These are phyloP conservation scores for Colletotrichum acutatum DNA, from an alignment of 2,329 filamentous ascomycete species.

Conservation along the genomic window DNA sequence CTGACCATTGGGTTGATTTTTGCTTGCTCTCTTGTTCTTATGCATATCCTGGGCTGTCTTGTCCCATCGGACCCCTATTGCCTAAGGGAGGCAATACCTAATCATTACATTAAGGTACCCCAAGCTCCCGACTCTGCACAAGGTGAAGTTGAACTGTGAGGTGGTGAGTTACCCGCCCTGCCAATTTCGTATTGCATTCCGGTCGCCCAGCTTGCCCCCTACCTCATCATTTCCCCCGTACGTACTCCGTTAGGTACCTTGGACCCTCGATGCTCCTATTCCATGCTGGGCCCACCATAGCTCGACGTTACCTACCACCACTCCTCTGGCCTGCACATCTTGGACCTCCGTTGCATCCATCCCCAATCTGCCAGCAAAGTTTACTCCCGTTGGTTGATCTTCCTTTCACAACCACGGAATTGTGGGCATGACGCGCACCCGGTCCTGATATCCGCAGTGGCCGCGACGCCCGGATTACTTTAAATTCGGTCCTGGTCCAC, in stretches of 20 bases:
- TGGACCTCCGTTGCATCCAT: background rate
- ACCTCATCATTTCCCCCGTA: constrained; percentile 6
- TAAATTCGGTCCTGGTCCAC: constrained; percentile 11
- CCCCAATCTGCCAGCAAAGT: background rate
- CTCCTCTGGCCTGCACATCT: constrained; percentile 12
- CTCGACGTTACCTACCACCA: background rate
- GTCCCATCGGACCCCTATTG: background rate
- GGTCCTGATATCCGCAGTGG: constrained; percentile 21
- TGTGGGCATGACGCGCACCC: constrained; percentile 27
- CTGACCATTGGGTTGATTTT: background rate
- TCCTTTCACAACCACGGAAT: background rate
- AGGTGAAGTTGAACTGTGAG: background rate
- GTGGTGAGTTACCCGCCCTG: background rate
- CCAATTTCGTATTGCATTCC: constrained; percentile 6
- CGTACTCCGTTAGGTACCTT: background rate
- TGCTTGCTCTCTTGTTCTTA: background rate
- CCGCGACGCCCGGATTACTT: constrained; percentile 28
- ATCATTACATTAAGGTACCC: constrained; percentile 2
- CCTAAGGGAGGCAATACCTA: background rate
- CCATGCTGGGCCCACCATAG: constrained; percentile 18
- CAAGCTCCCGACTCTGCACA: constrained; percentile 5
- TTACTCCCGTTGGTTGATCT: constrained; percentile 3
- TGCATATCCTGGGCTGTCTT: background rate
- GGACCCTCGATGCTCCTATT: background rate
- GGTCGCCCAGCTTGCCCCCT: background rate